Evolutionary conservation across 2,329 filamentous ascomycete species (phyloP).

Genomic region (Sporothrix globosa): DNA sequence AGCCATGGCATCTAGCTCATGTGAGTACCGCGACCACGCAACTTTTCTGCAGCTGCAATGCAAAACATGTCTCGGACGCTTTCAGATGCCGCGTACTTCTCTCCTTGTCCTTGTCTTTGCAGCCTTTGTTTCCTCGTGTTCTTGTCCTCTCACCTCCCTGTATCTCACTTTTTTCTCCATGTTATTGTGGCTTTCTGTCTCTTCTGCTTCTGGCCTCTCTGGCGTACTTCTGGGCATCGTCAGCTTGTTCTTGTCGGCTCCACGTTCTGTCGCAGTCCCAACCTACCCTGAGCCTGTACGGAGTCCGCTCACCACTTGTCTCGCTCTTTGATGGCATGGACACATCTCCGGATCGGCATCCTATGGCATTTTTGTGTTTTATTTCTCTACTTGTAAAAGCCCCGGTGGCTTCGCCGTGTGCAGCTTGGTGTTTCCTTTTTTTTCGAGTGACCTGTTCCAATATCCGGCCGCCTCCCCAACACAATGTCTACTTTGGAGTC

Average conservation of each 20-base stretch:
- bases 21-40: neutral
- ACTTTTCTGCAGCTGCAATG: slow-evolving; percentile 19
- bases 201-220: neutral
- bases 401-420: slow-evolving; percentile 30
- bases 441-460: neutral
- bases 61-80: slow-evolving; percentile 29
- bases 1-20: slow-evolving; percentile 25
- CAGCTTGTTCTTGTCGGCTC: neutral
- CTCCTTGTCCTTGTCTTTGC: neutral
- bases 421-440: slow-evolving; percentile 22
- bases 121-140: neutral
- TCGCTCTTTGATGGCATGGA: neutral
- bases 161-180: neutral
- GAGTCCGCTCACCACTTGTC: neutral
- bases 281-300: neutral
- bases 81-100: slow-evolving; percentile 11
- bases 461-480: slow-evolving; percentile 19
- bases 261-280: neutral
- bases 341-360: neutral
- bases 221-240: slow-evolving; percentile 3
- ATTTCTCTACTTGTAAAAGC: slow-evolving; percentile 16
- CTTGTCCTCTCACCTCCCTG: neutral
- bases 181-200: neutral
- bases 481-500: slow-evolving; percentile 20
- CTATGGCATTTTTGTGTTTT: neutral